A percentile compares a stretch with the other conserved stretches of the same genome.
Evolutionary conservation across 176 grass and related monocot genomes (phyloP).

Genomic region (Luzula sylvatica): DNA sequence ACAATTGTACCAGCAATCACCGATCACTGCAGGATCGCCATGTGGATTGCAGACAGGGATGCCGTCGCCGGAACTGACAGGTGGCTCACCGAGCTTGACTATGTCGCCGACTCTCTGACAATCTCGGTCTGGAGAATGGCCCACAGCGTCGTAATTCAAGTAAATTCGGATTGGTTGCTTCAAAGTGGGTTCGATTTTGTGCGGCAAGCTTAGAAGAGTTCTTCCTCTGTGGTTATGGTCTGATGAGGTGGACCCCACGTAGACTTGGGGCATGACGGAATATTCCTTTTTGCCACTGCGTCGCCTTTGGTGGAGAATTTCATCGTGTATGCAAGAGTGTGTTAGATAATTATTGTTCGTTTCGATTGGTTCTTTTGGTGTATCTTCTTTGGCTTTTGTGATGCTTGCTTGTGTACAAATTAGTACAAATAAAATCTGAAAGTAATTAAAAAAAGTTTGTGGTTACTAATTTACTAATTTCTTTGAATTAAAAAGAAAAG

Average conservation of each 20-base stretch:
- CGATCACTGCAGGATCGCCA: constrained; percentile 62
- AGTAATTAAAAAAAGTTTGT: too few species aligned
- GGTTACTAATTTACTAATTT: too few species aligned
- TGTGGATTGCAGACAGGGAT: constrained; percentile 72
- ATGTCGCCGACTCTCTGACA: constrained; percentile 74
- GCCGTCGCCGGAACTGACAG: constrained; percentile 37
- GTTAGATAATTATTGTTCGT: constrained; percentile 52
- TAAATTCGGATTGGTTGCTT: constrained; percentile 89
- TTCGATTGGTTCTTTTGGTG: constrained; percentile 21
- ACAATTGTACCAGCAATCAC: constrained; percentile 98
- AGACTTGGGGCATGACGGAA: constrained; percentile 88
- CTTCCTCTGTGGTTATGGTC: constrained; percentile 36
- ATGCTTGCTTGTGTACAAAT: constrained; percentile 27
- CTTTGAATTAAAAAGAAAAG: too few species aligned
- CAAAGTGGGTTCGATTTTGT: constrained; percentile 30
- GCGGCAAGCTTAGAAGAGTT: constrained; percentile 38
- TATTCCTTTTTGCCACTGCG: constrained; percentile 81
- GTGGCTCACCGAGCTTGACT: constrained; percentile 90
- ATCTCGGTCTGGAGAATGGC: constrained; percentile 77
- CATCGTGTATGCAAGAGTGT: constrained; percentile 96
- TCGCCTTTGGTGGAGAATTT: constrained; percentile 74
- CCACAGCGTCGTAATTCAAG: constrained; percentile 98
- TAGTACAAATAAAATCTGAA: constrained; percentile 76
- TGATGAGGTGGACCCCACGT: constrained; percentile 30
- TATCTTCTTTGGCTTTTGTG: constrained; percentile 36